phyloP scores from a whole-genome alignment of 2,329 filamentous ascomycete species.

The Ascochyta koolunga region DNA sequence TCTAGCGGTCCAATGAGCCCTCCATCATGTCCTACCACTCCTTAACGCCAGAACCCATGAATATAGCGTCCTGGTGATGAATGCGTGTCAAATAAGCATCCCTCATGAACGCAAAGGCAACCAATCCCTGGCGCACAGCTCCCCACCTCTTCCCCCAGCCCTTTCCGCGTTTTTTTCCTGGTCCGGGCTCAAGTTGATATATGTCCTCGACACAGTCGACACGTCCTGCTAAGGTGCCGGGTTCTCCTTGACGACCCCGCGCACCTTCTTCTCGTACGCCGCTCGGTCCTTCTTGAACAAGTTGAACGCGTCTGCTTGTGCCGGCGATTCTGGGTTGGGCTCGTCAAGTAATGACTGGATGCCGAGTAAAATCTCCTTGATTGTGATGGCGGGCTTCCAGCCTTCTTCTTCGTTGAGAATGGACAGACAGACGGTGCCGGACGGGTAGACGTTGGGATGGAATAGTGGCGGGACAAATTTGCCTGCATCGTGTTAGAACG shows the following conservation, averaged over 20 bases:
- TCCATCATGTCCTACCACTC: slow-evolving; percentile 8
- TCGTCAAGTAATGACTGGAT: slow-evolving; percentile 96
- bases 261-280: slow-evolving; percentile 89
- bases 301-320: slow-evolving; percentile 96
- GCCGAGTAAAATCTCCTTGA: slow-evolving; percentile 95
- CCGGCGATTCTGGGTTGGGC: slow-evolving; percentile 94
- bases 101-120: not conserved
- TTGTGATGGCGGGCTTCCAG: slow-evolving; percentile 98
- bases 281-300: slow-evolving; percentile 87
- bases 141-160: not conserved
- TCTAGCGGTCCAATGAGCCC: slow-evolving; percentile 4
- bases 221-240: slow-evolving; percentile 66
- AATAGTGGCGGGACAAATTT: slow-evolving; percentile 96
- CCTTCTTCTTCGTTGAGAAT: slow-evolving; percentile 98
- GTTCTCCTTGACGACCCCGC: slow-evolving; percentile 87
- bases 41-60: slow-evolving; percentile 14
- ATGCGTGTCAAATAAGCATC: not conserved
- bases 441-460: slow-evolving; percentile 98
- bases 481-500: slow-evolving; percentile 62
- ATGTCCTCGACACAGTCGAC: not conserved
- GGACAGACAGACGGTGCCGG: slow-evolving; percentile 93
- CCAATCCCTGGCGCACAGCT: not conserved
- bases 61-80: slow-evolving; percentile 2
- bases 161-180: not conserved
- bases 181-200: not conserved